Conservation (phyloP, 352 stramenopile species). For the Pythium plurisporium region DNA sequence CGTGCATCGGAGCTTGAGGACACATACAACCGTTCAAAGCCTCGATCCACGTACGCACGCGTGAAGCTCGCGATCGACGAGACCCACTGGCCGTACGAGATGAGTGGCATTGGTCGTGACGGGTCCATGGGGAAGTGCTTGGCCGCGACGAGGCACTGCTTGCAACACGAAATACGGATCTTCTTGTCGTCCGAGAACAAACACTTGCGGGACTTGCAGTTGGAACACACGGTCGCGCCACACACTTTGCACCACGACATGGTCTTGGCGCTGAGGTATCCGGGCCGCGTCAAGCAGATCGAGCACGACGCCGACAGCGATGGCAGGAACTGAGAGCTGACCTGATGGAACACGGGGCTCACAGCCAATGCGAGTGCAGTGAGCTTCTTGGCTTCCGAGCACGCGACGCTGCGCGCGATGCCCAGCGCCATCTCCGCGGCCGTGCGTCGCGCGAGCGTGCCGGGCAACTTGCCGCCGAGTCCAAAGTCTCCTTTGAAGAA, state of each 20-base stretch:
- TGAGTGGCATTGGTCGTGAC: conserved; percentile 9
- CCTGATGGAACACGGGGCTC: conserved; percentile 19
- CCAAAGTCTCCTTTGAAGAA: conserved; percentile 20
- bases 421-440: conserved; percentile 19
- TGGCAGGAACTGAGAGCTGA: not conserved
- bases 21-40: not conserved
- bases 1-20: not conserved
- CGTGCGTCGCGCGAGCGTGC: conserved; percentile 5
- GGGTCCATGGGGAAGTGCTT: conserved; percentile 10
- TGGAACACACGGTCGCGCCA: conserved; percentile 20
- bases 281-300: conserved; percentile 12
- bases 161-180: conserved; percentile 25
- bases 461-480: conserved; percentile 9
- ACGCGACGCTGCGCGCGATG: conserved; percentile 10
- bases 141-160: conserved; percentile 24
- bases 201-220: conserved; percentile 17
- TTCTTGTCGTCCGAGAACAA: conserved; percentile 21
- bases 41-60: not conserved
- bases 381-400: conserved; percentile 26
- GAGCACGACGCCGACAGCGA: conserved; percentile 1
- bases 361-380: conserved; percentile 10
- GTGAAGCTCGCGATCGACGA: not conserved
- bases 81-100: conserved; percentile 16
- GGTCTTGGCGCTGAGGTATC: conserved; percentile 19
- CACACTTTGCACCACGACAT: conserved; percentile 30